These are phyloP conservation scores for Sedum album DNA, from an alignment of 164 flowering plant genomes.

Conservation along the genomic window DNA sequence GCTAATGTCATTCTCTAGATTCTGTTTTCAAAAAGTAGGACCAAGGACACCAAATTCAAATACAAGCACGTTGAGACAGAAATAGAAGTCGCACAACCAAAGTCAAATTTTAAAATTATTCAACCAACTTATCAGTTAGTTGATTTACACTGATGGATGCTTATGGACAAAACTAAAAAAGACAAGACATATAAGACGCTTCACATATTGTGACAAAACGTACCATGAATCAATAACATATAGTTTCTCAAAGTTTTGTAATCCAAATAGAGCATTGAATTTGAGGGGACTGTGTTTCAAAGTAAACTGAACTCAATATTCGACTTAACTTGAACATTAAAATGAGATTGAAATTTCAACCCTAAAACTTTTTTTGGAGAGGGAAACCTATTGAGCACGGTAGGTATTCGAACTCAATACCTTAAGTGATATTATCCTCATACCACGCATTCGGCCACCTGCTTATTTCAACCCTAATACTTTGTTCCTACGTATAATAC, in stretches of 20 bases:
- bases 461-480: too few species aligned
- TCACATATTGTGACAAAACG: neutral
- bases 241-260: neutral
- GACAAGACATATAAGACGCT: neutral
- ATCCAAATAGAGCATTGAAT: neutral
- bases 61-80: neutral
- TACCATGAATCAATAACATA: neutral
- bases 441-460: too few species aligned
- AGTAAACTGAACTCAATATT: too few species aligned
- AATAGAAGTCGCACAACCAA: neutral
- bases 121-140: neutral
- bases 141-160: neutral
- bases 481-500: too few species aligned
- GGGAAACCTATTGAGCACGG: too few species aligned
- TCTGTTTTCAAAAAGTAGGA: neutral
- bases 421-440: too few species aligned
- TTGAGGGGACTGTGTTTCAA: neutral
- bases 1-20: neutral
- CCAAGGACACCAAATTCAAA: neutral
- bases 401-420: too few species aligned
- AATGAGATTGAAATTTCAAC: too few species aligned
- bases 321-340: too few species aligned
- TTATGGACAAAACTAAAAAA: neutral
- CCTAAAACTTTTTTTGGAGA: too few species aligned
- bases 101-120: neutral